These are phyloP conservation scores for Hypoxylon rickii DNA, from an alignment of 495 filamentous ascomycete genomes.

Conservation along the genomic window DNA sequence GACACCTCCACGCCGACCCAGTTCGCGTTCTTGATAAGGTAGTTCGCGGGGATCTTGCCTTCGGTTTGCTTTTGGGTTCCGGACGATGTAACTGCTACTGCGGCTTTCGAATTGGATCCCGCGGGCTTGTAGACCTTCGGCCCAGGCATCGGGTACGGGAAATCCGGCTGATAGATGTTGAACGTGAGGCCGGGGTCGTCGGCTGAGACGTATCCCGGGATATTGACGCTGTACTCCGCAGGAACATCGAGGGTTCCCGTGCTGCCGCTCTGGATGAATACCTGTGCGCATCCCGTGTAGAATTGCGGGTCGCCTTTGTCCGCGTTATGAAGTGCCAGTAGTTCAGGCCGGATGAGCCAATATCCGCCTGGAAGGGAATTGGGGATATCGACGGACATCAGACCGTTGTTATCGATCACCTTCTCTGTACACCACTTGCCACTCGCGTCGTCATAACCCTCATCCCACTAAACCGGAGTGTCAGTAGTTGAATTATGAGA, in stretches of 20 bases:
- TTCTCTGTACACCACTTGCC: slow-evolving; percentile 71
- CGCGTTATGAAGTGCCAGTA: slow-evolving; percentile 69
- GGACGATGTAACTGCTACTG: slow-evolving; percentile 1
- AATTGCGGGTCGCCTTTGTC: slow-evolving; percentile 65
- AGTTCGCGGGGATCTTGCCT: slow-evolving; percentile 54
- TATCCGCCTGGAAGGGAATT: slow-evolving; percentile 62
- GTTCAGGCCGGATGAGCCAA: slow-evolving; percentile 70
- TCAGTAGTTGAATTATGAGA: background rate
- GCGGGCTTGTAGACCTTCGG: slow-evolving; percentile 54
- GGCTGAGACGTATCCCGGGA: slow-evolving; percentile 65
- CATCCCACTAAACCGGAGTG: slow-evolving; percentile 48
- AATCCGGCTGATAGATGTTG: slow-evolving; percentile 59
- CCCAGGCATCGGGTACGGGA: slow-evolving; percentile 63
- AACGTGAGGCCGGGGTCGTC: slow-evolving; percentile 60
- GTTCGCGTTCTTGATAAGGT: slow-evolving; percentile 68
- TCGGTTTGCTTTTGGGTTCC: slow-evolving; percentile 38
- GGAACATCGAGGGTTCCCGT: slow-evolving; percentile 43
- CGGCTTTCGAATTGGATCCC: slow-evolving; percentile 6
- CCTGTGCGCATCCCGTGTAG: slow-evolving; percentile 72
- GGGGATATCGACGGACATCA: slow-evolving; percentile 64
- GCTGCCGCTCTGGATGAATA: slow-evolving; percentile 60
- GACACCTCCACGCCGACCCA: slow-evolving; percentile 69
- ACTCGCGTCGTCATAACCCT: slow-evolving; percentile 59
- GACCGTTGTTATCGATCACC: slow-evolving; percentile 66
- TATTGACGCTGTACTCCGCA: slow-evolving; percentile 53